Base-by-base conservation (phyloP, 257 asterid species). In the Nicotiana obtusifolia region DNA sequence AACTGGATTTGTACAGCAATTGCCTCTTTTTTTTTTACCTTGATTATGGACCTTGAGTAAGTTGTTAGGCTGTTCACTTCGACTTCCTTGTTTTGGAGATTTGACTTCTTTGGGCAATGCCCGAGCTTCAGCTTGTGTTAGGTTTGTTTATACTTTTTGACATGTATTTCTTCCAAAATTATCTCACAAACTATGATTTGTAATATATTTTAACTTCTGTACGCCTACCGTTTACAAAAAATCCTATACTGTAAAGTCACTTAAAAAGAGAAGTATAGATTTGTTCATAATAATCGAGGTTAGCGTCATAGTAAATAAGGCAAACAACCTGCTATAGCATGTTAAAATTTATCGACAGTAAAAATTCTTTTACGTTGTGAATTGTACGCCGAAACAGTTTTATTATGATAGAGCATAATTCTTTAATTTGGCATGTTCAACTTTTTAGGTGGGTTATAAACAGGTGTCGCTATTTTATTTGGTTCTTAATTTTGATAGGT, bases 401-500 rank as follows among this genome's bases (percentile, higher is more conserved):
- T n/a, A 16, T 9, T 49, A 4, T 49, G 54, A 49, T 49, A 49
- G 15, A 0, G 56, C n/a, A 71, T 52, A 52, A 11, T 52, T 52
- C 56, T 3, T 52, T 14, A 49, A 37, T 37, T 37, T 37, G 44
- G 54, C 57, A 11, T 41, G 77, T 24, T 69, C 57, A 69, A 69
- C 20, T 20, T 35, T 41, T 9, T 17, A 71, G 15, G 44, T 71
- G 59, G 44, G 33, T 84, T 87, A 86, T 41, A 28, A 71, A 44
- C 5, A 44, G 2, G 14, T 22, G 78, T 13, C 44, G 4, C 60
- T 11, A 22, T 20, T 44, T 22, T n/a, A 41, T 71, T 20, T 71
- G 59, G 35, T 44, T 44, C 20, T 20, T 20, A 44, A 71, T 30
- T 71, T 41, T 71, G 37, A 44, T 59, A 41, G 47, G 15, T 20